Evolutionary conservation across 2,329 filamentous ascomycete genomes (phyloP), one percentile per base, ranked within the genome.

Genomic region (Bipolaris bicolor): DNA sequence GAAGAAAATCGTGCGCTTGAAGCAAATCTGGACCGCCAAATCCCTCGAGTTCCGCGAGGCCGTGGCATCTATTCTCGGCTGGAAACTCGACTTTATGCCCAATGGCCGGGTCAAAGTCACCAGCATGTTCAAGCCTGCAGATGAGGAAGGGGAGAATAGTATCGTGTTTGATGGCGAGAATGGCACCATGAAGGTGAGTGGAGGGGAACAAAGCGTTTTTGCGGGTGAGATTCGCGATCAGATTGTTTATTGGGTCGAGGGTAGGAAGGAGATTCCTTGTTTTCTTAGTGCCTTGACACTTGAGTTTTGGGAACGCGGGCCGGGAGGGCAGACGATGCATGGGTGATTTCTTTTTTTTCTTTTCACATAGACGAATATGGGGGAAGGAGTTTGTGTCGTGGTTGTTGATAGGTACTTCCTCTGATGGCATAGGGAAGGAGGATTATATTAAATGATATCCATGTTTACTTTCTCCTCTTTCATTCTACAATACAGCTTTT

Each of bases 121-220:
- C 52, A 90, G 85, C 58, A 90, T 94, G 64, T 96, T 94, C 72
- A 90, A 90, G 72, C 89, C 92, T 0, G 78, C 86, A 75, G 73
- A 83, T 6, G 86, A 90, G 53, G 88, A 90, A 10, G 67, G 68
- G 10, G 73, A 76, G 61, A 85, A 86, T 60, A 84, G 80, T 5
- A 87, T 88, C 44, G 87, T 97, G 0, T 97, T 97, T 75, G 92
- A 97, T 76, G 92, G 92, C 49, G 92, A 97, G 79, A 88, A 90
- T 56, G 95, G 94, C 7, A 97, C 93, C 1, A 99, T 99, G 95
- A 99, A 99, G 83, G 90, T 99, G 55, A 91, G 89, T 33, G 95
- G 95, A 1, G 95, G 95, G 0, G 91, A 92, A 1, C 86, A 90
- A 71, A 96, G 91, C 72, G 83, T 87, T 11, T 99, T 99, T 77